Base-by-base conservation (phyloP, 129 eudicot species). In the Rutidosis leptorrhynchoides region DNA sequence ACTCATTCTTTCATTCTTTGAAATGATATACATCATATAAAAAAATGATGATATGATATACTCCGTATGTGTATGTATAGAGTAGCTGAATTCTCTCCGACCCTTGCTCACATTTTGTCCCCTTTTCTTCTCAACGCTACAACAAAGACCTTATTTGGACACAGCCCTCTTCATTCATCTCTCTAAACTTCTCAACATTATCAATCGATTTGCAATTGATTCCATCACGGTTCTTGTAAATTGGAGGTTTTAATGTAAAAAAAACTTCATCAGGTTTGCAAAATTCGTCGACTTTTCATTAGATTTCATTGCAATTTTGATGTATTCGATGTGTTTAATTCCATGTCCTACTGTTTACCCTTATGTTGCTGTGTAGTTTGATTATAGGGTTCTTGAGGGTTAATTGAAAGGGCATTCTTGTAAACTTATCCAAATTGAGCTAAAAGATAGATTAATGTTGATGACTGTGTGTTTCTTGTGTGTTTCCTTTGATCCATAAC, bases 81-180 rank as follows among this genome's bases (percentile, higher is more conserved):
- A 66, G 69, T 46, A 77, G 75, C 90, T 87, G 82, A 84, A 84
- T 82, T 84, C 84, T 80, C 88, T 84, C 86, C 86, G 74, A 79
- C 78, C 79, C 84, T 80, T 87, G 69, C 82, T 79, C 83, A 59
- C 64, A 70, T 77, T 67, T 80, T 75, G 66, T 75, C 49, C 74
- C 49, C 15, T 78, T 70, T 68, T 59, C 81, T 12, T 60, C 61
- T 71, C 61, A 55, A 56, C 68, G n/a, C 70, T 71, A 59, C 69
- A 35, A 59, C 69, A 35, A 22, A 48, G 2, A n/a, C 46, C 30
- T 54, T 66, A 55, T 27, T 19, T 48, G 42, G 58, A 65, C 22
- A 51, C 56, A 11, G 58, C 70, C 35, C 66, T 72, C 49, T 68
- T 56, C 49, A 64, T 56, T 64, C 67, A n/a, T 32, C 76, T 68